phyloP scores from a whole-genome alignment of 371 early-diverging fungal species.

The Smittium mucronatum region DNA sequence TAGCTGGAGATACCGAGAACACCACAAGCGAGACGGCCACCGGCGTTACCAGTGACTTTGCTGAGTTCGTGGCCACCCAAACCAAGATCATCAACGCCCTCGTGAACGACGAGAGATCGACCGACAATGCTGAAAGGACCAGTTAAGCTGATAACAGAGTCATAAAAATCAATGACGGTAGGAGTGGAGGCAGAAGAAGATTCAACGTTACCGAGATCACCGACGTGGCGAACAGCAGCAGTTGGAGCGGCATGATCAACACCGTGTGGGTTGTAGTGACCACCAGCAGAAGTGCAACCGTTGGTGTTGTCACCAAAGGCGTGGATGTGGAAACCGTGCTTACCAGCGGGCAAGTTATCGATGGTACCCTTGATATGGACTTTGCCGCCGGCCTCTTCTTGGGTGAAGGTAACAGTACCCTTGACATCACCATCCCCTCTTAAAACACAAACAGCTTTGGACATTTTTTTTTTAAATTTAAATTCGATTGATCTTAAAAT shows the following conservation, averaged over 20 bases:
- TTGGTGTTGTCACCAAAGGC: conserved; percentile 40
- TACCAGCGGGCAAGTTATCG: conserved; percentile 50
- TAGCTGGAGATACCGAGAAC: conserved; percentile 60
- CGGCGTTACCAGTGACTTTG: conserved; percentile 73
- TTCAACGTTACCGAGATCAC: conserved; percentile 74
- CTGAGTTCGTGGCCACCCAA: conserved; percentile 60
- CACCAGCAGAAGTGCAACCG: conserved; percentile 56
- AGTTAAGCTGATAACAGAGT: conserved; percentile 46
- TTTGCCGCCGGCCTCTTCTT: conserved; percentile 41
- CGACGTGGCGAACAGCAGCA: conserved; percentile 56
- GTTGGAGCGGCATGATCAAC: conserved; percentile 66
- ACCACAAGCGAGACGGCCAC: conserved; percentile 73
- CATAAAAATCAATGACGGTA: conserved; percentile 34
- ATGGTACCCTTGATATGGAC: conserved; percentile 44
- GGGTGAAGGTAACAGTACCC: conserved; percentile 59
- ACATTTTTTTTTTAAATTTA: conserved; percentile 29
- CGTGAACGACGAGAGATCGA: conserved; percentile 76
- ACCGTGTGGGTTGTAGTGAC: conserved; percentile 68
- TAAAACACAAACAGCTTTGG: conserved; percentile 56
- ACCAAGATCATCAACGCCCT: conserved; percentile 73
- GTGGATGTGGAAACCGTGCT: conserved; percentile 84
- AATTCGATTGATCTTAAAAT: too few relatives aligned
- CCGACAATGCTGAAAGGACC: conserved; percentile 63
- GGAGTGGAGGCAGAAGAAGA: conserved; percentile 37
- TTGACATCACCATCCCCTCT: conserved; percentile 39